phyloP scores from a whole-genome alignment of 805 yeast species.

The Brettanomyces sp. region DNA sequence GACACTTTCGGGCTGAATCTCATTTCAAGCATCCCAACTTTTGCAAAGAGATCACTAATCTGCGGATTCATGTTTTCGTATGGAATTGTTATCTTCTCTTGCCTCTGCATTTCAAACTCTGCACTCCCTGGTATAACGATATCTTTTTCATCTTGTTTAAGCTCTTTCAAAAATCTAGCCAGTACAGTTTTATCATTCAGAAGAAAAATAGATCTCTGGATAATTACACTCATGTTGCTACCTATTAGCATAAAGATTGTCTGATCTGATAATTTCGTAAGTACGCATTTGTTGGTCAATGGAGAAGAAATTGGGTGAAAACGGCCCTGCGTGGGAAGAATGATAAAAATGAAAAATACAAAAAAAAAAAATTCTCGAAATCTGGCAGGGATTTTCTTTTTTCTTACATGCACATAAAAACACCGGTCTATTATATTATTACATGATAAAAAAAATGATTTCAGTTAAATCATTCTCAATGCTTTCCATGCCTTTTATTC shows the following conservation, averaged over 20 bases:
- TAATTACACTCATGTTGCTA: conserved; percentile 4
- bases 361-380: background rate
- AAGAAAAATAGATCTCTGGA: conserved; percentile 14
- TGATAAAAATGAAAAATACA: too few relatives aligned
- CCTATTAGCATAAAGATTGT: background rate
- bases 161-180: conserved; percentile 7
- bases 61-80: background rate
- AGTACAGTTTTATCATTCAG: conserved; percentile 9
- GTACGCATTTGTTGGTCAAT: too few relatives aligned
- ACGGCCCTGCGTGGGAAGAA: too few relatives aligned
- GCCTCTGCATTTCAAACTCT: conserved; percentile 2
- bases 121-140: conserved; percentile 13
- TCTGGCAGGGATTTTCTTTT: background rate
- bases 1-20: background rate
- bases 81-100: conserved; percentile 7
- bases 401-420: background rate
- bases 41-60: background rate
- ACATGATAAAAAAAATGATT: background rate
- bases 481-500: conserved; percentile 43
- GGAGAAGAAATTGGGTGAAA: too few relatives aligned
- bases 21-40: background rate
- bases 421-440: background rate
- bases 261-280: too few relatives aligned
- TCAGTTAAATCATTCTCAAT: background rate
- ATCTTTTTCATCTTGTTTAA: conserved; percentile 7